These are phyloP conservation scores for Phytophthora pisi DNA, from an alignment of 352 stramenopile species.

Conservation along the genomic window DNA sequence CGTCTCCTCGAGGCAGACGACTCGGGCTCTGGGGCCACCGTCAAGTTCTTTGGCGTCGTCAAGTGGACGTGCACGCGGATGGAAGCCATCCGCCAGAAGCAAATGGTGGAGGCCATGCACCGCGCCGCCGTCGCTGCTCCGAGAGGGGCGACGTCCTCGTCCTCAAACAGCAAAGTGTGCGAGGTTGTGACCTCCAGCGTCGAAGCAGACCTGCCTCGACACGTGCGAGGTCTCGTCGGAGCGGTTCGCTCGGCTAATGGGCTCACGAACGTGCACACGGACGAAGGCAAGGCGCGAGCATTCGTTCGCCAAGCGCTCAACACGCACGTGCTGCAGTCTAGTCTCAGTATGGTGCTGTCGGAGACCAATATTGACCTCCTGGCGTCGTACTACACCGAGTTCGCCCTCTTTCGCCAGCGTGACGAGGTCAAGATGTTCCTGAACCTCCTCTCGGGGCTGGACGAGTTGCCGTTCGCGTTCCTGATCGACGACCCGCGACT, in stretches of 20 bases:
- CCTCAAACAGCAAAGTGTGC: conserved; percentile 48
- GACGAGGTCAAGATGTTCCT: conserved; percentile 83
- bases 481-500: conserved; percentile 77
- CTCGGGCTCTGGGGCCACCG: conserved; percentile 50
- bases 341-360: conserved; percentile 70
- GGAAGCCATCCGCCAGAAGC: conserved; percentile 71
- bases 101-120: conserved; percentile 74
- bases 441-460: conserved; percentile 63
- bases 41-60: conserved; percentile 87
- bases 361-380: conserved; percentile 82
- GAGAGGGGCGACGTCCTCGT: conserved; percentile 8
- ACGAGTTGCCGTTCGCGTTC: conserved; percentile 80
- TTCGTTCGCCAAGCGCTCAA: conserved; percentile 86
- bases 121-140: conserved; percentile 25
- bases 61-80: conserved; percentile 88
- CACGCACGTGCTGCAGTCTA: conserved; percentile 75
- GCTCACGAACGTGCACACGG: conserved; percentile 69
- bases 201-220: conserved; percentile 69
- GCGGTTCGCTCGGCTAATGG: conserved; percentile 60
- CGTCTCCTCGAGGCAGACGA: conserved; percentile 57
- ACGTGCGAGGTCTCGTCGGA: conserved; percentile 71
- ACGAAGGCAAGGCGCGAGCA: conserved; percentile 79
- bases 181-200: conserved; percentile 78
- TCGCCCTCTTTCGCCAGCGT: conserved; percentile 77
- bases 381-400: conserved; percentile 81